Conservation (phyloP, 768 basidiomycete genomes). For the Pulveroboletus sp. region DNA sequence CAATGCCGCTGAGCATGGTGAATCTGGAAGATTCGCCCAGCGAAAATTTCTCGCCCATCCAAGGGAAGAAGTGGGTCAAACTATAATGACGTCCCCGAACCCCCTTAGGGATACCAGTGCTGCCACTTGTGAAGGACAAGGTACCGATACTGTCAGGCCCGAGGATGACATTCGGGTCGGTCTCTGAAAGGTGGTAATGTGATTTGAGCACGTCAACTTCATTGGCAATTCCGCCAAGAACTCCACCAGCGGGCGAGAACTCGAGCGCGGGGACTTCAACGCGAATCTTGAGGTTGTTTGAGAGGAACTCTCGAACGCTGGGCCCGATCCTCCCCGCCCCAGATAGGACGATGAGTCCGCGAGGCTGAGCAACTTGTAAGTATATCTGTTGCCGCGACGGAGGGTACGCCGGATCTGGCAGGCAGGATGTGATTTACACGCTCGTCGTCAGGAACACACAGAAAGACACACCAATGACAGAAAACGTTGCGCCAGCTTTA, state of each 20-base stretch:
- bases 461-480: constrained; percentile 77
- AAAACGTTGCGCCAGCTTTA: constrained; percentile 95
- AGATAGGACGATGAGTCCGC: constrained; percentile 84
- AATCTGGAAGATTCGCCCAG: constrained; percentile 74
- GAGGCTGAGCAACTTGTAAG: constrained; percentile 86
- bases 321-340: constrained; percentile 81
- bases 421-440: neutral
- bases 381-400: constrained; percentile 90
- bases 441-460: neutral
- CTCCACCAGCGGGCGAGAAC: constrained; percentile 55
- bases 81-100: constrained; percentile 93
- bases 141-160: constrained; percentile 97
- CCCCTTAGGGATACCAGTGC: constrained; percentile 98
- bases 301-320: constrained; percentile 78
- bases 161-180: constrained; percentile 75
- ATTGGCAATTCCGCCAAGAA: constrained; percentile 56
- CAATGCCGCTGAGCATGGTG: constrained; percentile 98
- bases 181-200: constrained; percentile 47
- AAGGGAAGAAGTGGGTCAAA: constrained; percentile 98
- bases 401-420: constrained; percentile 91
- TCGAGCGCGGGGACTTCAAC: constrained; percentile 89
- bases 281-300: constrained; percentile 73
- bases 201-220: constrained; percentile 60
- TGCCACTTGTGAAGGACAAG: constrained; percentile 93
- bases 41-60: constrained; percentile 91